phyloP scores from a whole-genome alignment of 1,284 basidiomycete species.

The Chiua sp. region DNA sequence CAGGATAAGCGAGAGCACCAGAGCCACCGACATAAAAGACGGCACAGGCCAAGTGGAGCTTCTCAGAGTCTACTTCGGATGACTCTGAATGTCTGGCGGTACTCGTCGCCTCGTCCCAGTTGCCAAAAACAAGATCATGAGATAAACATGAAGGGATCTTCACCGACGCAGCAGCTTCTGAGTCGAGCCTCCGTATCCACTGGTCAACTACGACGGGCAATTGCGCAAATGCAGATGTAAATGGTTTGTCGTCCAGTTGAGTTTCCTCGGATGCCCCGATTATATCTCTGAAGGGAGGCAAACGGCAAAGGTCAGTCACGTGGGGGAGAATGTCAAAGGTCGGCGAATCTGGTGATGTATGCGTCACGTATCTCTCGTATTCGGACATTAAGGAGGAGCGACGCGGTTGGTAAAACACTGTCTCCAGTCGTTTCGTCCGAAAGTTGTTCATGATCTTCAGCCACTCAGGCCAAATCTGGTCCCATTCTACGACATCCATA shows the following conservation, averaged over 20 bases:
- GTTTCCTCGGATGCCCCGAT: constrained; percentile 16
- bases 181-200: constrained; percentile 22
- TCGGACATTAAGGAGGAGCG: constrained; percentile 12
- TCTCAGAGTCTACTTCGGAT: constrained; percentile 1
- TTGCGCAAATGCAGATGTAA: constrained; percentile 23
- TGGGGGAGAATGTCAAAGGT: constrained; percentile 25
- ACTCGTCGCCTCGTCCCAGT: neutral
- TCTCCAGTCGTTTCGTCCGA: constrained; percentile 11
- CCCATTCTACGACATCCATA: constrained; percentile 17
- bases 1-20: constrained; percentile 7
- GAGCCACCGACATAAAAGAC: constrained; percentile 13
- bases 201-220: constrained; percentile 20
- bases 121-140: neutral
- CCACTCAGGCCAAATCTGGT: constrained; percentile 8
- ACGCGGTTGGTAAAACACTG: constrained; percentile 19
- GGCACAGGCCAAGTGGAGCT: constrained; percentile 20
- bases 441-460: constrained; percentile 20
- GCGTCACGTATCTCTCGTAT: constrained; percentile 17
- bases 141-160: constrained; percentile 10
- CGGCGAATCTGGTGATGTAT: constrained; percentile 9
- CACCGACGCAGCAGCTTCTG: constrained; percentile 19
- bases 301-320: constrained; percentile 16
- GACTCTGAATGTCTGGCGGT: neutral
- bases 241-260: neutral
- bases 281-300: constrained; percentile 20